Conservation (phyloP, 2,329 filamentous ascomycete species). For the Fusarium penzigii region DNA sequence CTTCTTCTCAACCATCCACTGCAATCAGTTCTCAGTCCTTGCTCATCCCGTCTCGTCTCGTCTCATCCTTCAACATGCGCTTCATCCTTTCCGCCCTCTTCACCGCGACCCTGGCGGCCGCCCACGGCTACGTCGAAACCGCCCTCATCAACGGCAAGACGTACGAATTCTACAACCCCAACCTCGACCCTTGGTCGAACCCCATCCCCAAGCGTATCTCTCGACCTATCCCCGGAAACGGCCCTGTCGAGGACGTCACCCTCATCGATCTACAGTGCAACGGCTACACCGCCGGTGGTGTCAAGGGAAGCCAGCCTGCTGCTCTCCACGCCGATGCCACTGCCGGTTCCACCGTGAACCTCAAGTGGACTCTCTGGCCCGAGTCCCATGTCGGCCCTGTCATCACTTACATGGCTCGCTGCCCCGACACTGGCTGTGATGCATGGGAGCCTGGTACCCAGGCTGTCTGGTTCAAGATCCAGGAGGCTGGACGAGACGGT, state of each 20-base stretch:
- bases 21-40: conserved; percentile 1
- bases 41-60: conserved; percentile 2
- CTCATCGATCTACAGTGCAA: conserved; percentile 58
- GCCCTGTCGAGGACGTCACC: conserved; percentile 55
- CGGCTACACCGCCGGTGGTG: conserved; percentile 50
- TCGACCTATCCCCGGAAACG: conserved; percentile 58
- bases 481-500: conserved; percentile 50
- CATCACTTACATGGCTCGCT: conserved; percentile 62
- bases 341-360: conserved; percentile 53
- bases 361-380: conserved; percentile 56
- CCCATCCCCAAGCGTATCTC: conserved; percentile 53
- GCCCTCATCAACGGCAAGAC: conserved; percentile 43
- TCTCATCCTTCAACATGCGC: conserved; percentile 16
- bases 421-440: conserved; percentile 53
- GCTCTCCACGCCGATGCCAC: conserved; percentile 53
- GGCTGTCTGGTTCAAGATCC: conserved; percentile 59
- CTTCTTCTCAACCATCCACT: neutral
- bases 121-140: conserved; percentile 50
- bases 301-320: conserved; percentile 51
- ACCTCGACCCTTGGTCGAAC: conserved; percentile 45
- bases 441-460: conserved; percentile 47
- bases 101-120: conserved; percentile 43
- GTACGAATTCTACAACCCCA: conserved; percentile 39
- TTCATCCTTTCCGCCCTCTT: conserved; percentile 29
- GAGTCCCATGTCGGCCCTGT: conserved; percentile 54